phyloP scores from a whole-genome alignment of 176 grass and related monocot genomes.

The Triticum timopheevii region DNA sequence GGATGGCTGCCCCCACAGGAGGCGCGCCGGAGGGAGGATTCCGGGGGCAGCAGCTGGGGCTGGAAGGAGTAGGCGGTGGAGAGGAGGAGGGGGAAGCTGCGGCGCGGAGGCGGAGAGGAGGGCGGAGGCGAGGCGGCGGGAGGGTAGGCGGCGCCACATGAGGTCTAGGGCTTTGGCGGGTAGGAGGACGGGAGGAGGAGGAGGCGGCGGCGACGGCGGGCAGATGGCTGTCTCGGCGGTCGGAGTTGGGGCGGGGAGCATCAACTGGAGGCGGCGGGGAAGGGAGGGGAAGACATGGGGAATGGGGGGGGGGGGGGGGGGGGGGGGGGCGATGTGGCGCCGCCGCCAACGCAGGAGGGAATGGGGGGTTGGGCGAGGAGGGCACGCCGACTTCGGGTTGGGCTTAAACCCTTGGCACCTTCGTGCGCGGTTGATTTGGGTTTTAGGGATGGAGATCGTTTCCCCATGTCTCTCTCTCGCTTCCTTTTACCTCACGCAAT shows the following conservation, averaged over 20 bases:
- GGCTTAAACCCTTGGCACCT: constrained; percentile 33
- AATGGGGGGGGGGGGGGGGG: constrained; percentile 19
- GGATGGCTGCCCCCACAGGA: constrained; percentile 26
- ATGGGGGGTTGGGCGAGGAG: background rate
- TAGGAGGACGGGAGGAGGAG: background rate
- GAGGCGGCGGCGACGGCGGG: background rate
- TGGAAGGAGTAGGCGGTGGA: constrained; percentile 5
- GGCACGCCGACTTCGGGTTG: background rate
- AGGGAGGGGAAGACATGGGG: background rate
- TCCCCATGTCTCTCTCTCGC: background rate
- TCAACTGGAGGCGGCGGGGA: constrained; percentile 8
- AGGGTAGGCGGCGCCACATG: constrained; percentile 39
- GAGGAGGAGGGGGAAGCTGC: background rate
- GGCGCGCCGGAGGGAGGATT: background rate
- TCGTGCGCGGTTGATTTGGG: background rate
- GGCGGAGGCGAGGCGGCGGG: constrained; percentile 31
- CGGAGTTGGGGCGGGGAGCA: constrained; percentile 26
- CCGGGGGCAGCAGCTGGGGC: background rate
- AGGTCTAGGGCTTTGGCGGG: constrained; percentile 13
- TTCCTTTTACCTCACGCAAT: too few species aligned
- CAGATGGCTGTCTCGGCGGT: background rate
- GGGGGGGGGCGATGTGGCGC: background rate
- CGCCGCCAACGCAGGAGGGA: constrained; percentile 10
- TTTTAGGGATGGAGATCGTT: constrained; percentile 12
- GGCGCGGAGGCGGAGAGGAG: background rate